These are phyloP conservation scores for Pseudogymnoascus destructans DNA, from an alignment of 2,329 filamentous ascomycete species.

Conservation along the genomic window DNA sequence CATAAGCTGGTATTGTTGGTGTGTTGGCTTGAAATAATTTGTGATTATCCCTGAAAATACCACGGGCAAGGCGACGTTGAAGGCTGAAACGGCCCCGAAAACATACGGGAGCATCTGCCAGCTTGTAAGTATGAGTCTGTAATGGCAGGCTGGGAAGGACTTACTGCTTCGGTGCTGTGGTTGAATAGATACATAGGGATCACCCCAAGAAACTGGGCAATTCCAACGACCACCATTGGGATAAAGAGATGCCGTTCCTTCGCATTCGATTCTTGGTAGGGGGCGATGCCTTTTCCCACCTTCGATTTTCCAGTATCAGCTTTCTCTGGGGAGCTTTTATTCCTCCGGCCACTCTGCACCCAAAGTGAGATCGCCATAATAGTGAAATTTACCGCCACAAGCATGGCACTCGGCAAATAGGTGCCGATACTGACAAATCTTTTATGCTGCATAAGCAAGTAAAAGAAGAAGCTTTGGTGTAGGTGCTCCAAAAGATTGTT, in stretches of 20 bases:
- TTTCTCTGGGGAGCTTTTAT: constrained; percentile 9
- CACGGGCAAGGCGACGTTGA: constrained; percentile 46
- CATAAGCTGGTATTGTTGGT: constrained; percentile 63
- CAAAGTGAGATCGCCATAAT: constrained; percentile 93
- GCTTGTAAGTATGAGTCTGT: not conserved
- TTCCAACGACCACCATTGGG: constrained; percentile 59
- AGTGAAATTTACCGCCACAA: constrained; percentile 86
- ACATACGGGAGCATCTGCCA: constrained; percentile 43
- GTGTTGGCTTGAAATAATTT: constrained; percentile 38
- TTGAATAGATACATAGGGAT: constrained; percentile 83
- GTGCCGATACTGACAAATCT: constrained; percentile 97
- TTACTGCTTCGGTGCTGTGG: constrained; percentile 28
- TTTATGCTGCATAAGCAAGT: constrained; percentile 79
- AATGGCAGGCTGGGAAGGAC: not conserved
- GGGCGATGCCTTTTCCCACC: constrained; percentile 17
- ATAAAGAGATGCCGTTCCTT: constrained; percentile 48
- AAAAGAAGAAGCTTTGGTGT: constrained; percentile 99
- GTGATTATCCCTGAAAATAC: constrained; percentile 43
- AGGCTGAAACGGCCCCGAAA: constrained; percentile 47
- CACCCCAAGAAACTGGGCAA: constrained; percentile 62
- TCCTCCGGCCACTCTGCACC: constrained; percentile 60
- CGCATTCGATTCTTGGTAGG: constrained; percentile 17
- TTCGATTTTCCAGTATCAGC: constrained; percentile 10
- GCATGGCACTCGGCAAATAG: constrained; percentile 94
- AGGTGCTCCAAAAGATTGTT: constrained; percentile 95